Evolutionary conservation across 257 asterid genomes (phyloP).

Genomic region (Asclepias syriaca): DNA sequence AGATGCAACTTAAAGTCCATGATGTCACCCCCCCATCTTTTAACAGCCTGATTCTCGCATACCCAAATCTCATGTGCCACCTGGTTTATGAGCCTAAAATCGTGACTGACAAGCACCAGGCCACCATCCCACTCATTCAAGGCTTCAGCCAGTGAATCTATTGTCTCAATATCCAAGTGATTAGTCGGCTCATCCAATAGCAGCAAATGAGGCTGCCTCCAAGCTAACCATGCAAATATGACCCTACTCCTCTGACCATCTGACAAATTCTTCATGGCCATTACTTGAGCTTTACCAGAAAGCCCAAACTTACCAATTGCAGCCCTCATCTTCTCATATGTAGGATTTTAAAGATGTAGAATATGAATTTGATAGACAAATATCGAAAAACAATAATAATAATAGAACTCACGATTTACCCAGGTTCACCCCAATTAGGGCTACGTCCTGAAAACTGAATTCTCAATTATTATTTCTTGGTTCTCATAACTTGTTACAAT

Average conservation of each 20-base stretch:
- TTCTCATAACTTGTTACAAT: too few species aligned
- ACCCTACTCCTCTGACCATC: slow-evolving; percentile 92
- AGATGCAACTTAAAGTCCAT: slow-evolving; percentile 89
- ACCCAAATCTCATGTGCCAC: slow-evolving; percentile 98
- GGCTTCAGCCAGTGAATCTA: slow-evolving; percentile 93
- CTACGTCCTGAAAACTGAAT: too few species aligned
- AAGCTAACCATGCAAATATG: slow-evolving; percentile 95
- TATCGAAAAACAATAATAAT: too few species aligned
- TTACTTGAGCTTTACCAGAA: slow-evolving; percentile 87
- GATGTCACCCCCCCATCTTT: slow-evolving; percentile 86
- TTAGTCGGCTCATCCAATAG: slow-evolving; percentile 94
- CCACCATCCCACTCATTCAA: slow-evolving; percentile 98
- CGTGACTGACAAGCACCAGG: slow-evolving; percentile 93
- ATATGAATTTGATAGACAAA: too few species aligned
- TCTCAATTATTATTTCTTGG: too few species aligned
- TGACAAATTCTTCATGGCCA: slow-evolving; percentile 89
- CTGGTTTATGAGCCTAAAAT: slow-evolving; percentile 95
- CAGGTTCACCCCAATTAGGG: too few species aligned
- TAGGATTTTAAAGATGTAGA: too few species aligned
- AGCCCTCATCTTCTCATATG: slow-evolving; percentile 87
- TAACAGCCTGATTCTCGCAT: slow-evolving; percentile 79
- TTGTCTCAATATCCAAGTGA: slow-evolving; percentile 95
- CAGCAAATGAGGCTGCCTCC: slow-evolving; percentile 80
- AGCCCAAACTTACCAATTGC: slow-evolving; percentile 87
- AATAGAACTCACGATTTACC: too few species aligned